Evolutionary conservation across 495 filamentous ascomycete genomes (phyloP), one percentile per base, ranked within the genome.

Genomic region (Penicillium maclennaniae): DNA sequence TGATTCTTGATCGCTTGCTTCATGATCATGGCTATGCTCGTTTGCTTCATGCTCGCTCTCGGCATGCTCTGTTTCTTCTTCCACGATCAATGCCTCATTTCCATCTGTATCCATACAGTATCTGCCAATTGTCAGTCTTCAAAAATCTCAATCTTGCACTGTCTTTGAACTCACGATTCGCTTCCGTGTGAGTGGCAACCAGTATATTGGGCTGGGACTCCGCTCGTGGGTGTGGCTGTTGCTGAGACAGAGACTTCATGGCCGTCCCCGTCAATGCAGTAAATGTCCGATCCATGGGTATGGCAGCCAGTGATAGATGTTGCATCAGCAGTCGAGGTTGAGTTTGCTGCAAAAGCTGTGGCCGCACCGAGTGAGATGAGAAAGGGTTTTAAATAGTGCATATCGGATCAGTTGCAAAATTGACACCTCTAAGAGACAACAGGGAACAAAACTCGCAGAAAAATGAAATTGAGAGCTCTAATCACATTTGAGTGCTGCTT

Each of bases 141-240:
- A 54, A 10, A 42, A 12, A 10, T 43, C 12, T 17, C 17, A 26
- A 10, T 14, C 12, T 25, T 6, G 25, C 7, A 12, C 4, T 5
- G 19, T 15, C 9, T 9, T 25, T 3, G 5, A 1, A 57, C 78
- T 53, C 63, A 82, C 79, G 64, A 66, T 47, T 79, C 65, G 40
- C 44, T 61, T 2, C 60, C 78, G 58, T 81, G 79, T 0, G 60
- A 49, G 56, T 83, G 79, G 34, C 82, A 85, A 6, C 67, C 77
- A 0, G 76, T 78, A 50, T 81, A 83, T 42, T 65, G 55, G 3
- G 75, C 63, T 9, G 77, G 75, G 7, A 77, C 51, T 23, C 73
- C 70, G 16, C 67, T 67, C 0, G 76, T 77, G 1, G 62, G 67
- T 14, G 78, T 78, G 7, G 59, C 54, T 26, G 69, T 52, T n/a